These are phyloP conservation scores for Astraeus odoratus DNA, from an alignment of 768 basidiomycete genomes.

Conservation along the genomic window DNA sequence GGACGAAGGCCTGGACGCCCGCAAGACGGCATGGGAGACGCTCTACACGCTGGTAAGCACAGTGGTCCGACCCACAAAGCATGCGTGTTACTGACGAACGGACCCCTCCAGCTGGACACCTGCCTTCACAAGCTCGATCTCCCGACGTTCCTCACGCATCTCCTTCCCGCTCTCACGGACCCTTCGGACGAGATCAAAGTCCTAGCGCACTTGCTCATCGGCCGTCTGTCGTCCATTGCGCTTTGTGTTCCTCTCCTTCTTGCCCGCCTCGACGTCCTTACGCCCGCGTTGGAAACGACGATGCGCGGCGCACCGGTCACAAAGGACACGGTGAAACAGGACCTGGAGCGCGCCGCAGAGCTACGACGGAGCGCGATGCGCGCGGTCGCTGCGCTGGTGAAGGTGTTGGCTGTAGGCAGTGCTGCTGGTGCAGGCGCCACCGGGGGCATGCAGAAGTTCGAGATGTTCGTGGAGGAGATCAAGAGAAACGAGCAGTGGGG, in stretches of 20 bases:
- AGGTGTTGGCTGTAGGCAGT: constrained; percentile 53
- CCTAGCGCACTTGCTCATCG: constrained; percentile 91
- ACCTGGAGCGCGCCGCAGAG: constrained; percentile 81
- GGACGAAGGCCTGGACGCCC: constrained; percentile 92
- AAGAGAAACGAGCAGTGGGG: constrained; percentile 64
- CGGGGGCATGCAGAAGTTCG: constrained; percentile 48
- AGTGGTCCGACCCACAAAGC: neutral
- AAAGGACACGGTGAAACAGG: constrained; percentile 96
- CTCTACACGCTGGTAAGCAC: constrained; percentile 85
- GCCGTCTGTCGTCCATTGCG: constrained; percentile 79
- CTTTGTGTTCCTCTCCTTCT: constrained; percentile 21
- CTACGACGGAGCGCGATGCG: constrained; percentile 86
- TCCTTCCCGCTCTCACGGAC: constrained; percentile 79
- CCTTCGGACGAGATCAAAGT: constrained; percentile 97
- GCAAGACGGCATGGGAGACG: constrained; percentile 96
- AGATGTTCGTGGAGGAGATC: constrained; percentile 69
- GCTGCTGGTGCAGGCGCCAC: constrained; percentile 32
- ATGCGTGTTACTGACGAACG: neutral
- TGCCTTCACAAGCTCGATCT: constrained; percentile 85
- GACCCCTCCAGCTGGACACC: constrained; percentile 65
- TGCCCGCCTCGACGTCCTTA: constrained; percentile 80
- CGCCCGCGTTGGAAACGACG: constrained; percentile 76
- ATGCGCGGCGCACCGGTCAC: constrained; percentile 86
- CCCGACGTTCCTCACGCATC: constrained; percentile 73
- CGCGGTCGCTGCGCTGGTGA: constrained; percentile 81